Evolutionary conservation across 2,329 filamentous ascomycete species (phyloP).

Genomic region (Trichoderma simmonsii): DNA sequence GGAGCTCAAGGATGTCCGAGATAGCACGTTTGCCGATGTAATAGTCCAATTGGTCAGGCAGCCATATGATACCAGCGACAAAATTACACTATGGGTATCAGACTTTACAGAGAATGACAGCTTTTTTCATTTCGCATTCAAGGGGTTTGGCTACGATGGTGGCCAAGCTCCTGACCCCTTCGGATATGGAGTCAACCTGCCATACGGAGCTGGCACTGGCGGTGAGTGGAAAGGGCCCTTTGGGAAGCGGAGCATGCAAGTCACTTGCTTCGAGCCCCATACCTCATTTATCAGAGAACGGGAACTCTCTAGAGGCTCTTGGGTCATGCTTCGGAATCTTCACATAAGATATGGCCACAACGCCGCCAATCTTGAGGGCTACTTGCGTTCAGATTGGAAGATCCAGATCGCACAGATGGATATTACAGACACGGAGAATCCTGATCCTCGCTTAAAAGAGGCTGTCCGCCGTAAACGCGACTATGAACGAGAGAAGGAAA

Average conservation of each 20-base stretch:
- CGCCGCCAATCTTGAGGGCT: conserved; percentile 64
- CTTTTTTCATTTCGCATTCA: conserved; percentile 53
- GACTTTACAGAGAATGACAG: conserved; percentile 73
- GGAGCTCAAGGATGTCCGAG: conserved; percentile 60
- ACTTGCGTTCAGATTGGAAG: conserved; percentile 47
- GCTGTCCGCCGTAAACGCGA: conserved; percentile 61
- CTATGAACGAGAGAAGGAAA: conserved; percentile 57
- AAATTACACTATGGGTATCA: conserved; percentile 66
- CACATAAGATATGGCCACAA: conserved; percentile 59
- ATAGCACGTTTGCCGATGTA: conserved; percentile 62
- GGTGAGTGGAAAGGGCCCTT: conserved; percentile 68
- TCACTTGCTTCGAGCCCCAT: conserved; percentile 71
- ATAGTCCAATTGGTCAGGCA: conserved; percentile 65
- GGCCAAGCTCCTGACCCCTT: conserved; percentile 51
- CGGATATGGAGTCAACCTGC: conserved; percentile 46
- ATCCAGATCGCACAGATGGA: conserved; percentile 58
- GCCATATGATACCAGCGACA: conserved; percentile 44
- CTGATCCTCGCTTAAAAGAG: conserved; percentile 50
- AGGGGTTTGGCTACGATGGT: conserved; percentile 30
- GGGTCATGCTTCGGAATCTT: conserved; percentile 69
- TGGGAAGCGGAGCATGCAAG: conserved; percentile 67
- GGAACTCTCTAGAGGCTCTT: conserved; percentile 55
- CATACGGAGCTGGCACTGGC: conserved; percentile 22
- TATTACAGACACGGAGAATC: conserved; percentile 37
- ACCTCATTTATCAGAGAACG: conserved; percentile 51